These are phyloP conservation scores for Gossypium gossypioides DNA, from an alignment of 441 rosid species.

Conservation along the genomic window DNA sequence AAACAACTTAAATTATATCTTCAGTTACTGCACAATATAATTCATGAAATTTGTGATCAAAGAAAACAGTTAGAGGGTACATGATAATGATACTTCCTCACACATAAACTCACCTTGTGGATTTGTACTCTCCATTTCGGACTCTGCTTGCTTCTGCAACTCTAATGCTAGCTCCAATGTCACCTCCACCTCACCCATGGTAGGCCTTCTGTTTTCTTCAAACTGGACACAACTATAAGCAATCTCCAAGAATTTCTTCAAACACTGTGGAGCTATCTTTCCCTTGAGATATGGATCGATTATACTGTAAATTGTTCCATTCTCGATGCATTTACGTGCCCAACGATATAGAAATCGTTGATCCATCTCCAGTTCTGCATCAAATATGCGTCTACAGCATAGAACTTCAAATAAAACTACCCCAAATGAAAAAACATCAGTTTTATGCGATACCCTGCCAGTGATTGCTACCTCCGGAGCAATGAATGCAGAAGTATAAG, in stretches of 20 bases:
- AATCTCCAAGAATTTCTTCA: not conserved
- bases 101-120: not conserved
- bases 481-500: too few relatives aligned
- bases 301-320: not conserved
- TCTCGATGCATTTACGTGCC: not conserved
- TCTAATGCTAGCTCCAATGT: conserved; percentile 3
- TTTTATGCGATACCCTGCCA: not conserved
- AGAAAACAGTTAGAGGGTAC: too few relatives aligned
- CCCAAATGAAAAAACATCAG: not conserved
- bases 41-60: too few relatives aligned
- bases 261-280: not conserved
- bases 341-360: not conserved
- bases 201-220: not conserved
- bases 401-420: not conserved
- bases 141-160: not conserved
- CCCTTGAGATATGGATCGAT: not conserved
- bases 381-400: not conserved
- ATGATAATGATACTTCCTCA: not conserved
- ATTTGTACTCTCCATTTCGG: not conserved
- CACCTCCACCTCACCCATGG: not conserved
- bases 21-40: too few relatives aligned
- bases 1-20: too few relatives aligned
- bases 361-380: too few relatives aligned
- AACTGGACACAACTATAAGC: not conserved
- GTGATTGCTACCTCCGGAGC: too few relatives aligned